These are phyloP conservation scores for Trichoderma breve DNA, from an alignment of 2,329 filamentous ascomycete genomes.

Conservation along the genomic window DNA sequence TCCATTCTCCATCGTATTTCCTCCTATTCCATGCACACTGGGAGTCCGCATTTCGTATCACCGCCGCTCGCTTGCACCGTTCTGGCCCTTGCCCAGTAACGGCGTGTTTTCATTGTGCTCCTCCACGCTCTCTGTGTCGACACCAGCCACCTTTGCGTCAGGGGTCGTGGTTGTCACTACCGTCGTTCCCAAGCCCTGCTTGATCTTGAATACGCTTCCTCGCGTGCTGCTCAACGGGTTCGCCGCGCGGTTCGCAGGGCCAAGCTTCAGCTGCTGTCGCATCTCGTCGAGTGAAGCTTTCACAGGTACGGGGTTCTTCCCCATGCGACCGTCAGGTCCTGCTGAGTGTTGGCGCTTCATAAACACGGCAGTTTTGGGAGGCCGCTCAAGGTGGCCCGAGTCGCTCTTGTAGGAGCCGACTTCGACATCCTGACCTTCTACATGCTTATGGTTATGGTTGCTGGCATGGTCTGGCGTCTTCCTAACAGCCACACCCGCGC, in stretches of 20 bases:
- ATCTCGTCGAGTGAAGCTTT: slow-evolving; percentile 62
- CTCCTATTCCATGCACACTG: background rate
- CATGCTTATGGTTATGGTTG: slow-evolving; percentile 42
- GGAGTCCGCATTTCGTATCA: background rate
- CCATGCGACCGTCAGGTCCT: slow-evolving; percentile 51
- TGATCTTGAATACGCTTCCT: slow-evolving; percentile 66
- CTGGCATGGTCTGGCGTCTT: slow-evolving; percentile 33
- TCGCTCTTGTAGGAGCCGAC: slow-evolving; percentile 42
- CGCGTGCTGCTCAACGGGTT: slow-evolving; percentile 59
- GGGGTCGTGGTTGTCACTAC: background rate
- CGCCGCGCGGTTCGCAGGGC: slow-evolving; percentile 64
- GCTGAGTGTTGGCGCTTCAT: slow-evolving; percentile 58
- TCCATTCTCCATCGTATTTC: background rate
- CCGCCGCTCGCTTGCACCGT: slow-evolving; percentile 17
- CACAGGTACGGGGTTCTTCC: slow-evolving; percentile 51
- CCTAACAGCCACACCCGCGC: slow-evolving; percentile 33
- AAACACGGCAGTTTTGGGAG: slow-evolving; percentile 55
- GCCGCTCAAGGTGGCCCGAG: slow-evolving; percentile 40
- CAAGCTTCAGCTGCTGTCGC: slow-evolving; percentile 62
- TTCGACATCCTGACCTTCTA: slow-evolving; percentile 32
- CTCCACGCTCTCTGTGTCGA: background rate
- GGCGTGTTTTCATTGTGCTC: slow-evolving; percentile 32
- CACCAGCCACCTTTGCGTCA: background rate
- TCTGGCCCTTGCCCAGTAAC: slow-evolving; percentile 28
- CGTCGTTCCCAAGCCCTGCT: slow-evolving; percentile 40